Base-by-base conservation (phyloP, 148 eudicot species). In the Cornus kousa region DNA sequence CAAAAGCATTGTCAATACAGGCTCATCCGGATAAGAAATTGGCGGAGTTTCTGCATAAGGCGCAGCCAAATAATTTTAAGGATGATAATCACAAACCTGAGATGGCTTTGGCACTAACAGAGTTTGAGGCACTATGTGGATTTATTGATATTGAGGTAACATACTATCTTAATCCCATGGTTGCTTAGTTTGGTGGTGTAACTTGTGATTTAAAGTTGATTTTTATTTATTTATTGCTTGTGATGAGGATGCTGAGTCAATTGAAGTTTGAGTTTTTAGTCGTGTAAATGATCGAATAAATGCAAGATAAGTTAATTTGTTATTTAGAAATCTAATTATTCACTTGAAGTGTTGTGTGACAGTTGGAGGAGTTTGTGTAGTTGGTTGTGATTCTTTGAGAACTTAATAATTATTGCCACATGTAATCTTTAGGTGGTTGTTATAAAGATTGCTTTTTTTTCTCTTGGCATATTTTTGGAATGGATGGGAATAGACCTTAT, bases 21-120 rank as follows among this genome's bases (percentile, higher is more conserved):
- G 97, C 98, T 35, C 98, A 94, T 82, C 98, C 97, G 0, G 93
- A 92, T 81, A 92, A 91, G 83, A 85, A 87, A 77, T 78, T 91
- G 80, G 97, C 98, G 4, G 82, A 39, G 74, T 7, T 79, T 57
- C 82, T 94, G 84, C 98, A 94, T 60, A 87, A 84, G 68, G 50
- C 75, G 46, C 86, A 86, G 71, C 97, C 98, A 5, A 80, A 82
- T 70, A 85, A 80, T 13, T 94, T 89, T 80, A 92, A 87, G 80
- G 95, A 92, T 83, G 94, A 39, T 12, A 94, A 90, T 80, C 98
- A 94, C 85, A 94, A 94, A 86, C 98, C 97, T 55, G 98, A 94
- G 83, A 94, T 94, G 98, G 95, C 96, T 80, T 82, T 94, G 82
- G 98, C 98, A 31, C 57, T 94, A 32, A 92, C 98, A 4, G 89